Base-by-base conservation (phyloP, 2,329 filamentous ascomycete species). In the Rhynchosporium agropyri region DNA sequence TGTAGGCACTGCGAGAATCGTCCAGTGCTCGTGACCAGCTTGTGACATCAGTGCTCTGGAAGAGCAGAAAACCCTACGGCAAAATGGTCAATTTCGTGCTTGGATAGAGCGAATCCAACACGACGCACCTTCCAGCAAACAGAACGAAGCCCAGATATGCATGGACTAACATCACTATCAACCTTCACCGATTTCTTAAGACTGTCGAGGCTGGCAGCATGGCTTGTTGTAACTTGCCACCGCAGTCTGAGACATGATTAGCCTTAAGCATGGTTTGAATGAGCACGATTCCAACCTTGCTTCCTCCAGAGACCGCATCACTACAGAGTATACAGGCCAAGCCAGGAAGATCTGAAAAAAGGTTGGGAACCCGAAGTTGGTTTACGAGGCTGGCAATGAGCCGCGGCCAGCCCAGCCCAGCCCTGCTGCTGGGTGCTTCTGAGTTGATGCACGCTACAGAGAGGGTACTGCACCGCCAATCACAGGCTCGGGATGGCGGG, bases 91-190 rank as follows among this genome's bases (percentile, higher is more conserved):
- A 43, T 26, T 15, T 33, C 10, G 45, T 55, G 43, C 31, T 53
- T 10, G 40, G 53, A 56, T 40, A 6, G 31, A 31, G 46, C 54
- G 49, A 50, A 54, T 33, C 36, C 62, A 10, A 54, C 20, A 46
- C 20, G 43, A 46, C 63, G 70, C 73, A 89, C 90, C 85, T 97
- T 97, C 94, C 94, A 98, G 76, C 90, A 96, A 43, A 96, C 83
- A 3, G 94, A 97, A 61, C 93, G 87, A 67, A 92, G 85, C 13
- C 91, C 92, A 53, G 86, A 80, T 59, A 87, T 78, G 74, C 89
- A 92, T 55, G 88, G 86, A 71, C 83, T 89, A 10, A 76, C 76
- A 15, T 82, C 75, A 20, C 83, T 83, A 70, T 86, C 83, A 67
- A 83, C 78, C 74, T 82, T 85, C 58, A 91, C 82, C n/a, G 86